Conservation (phyloP, 768 basidiomycete genomes). For the Mycena leptocephala region DNA sequence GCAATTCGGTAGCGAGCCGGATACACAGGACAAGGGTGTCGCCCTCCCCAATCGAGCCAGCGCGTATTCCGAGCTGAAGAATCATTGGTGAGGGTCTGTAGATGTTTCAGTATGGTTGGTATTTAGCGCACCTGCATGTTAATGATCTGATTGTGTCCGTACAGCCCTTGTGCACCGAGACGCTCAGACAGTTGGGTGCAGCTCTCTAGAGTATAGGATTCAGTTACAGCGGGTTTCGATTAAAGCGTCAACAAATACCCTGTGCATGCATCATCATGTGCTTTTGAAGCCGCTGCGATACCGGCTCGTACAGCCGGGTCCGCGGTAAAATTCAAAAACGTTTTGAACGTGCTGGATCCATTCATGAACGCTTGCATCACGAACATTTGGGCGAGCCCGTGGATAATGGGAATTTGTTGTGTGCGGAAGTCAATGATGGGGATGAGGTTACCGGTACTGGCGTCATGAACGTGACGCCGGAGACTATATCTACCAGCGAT, state of each 20-base stretch:
- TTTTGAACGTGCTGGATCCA: background rate
- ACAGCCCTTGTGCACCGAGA: background rate
- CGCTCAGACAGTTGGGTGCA: background rate
- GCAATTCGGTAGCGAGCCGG: background rate
- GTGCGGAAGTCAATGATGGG: constrained; percentile 1
- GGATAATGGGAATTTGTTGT: background rate
- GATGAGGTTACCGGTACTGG: background rate
- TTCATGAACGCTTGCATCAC: constrained; percentile 10
- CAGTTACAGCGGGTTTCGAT: background rate
- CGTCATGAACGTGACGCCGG: background rate
- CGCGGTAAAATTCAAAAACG: background rate
- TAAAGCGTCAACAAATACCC: background rate
- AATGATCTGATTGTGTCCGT: constrained; percentile 7
- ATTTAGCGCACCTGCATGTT: background rate
- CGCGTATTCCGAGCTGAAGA: constrained; percentile 14
- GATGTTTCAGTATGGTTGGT: background rate
- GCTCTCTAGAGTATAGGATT: background rate
- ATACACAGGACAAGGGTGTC: background rate
- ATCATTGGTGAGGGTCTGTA: background rate
- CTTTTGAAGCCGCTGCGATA: background rate
- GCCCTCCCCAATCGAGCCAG: constrained; percentile 1
- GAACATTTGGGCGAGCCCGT: background rate
- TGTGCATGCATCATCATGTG: constrained; percentile 16
- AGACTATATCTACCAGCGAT: background rate
- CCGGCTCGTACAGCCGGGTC: background rate